Evolutionary conservation across 2,329 filamentous ascomycete species (phyloP).

Genomic region (Penicillium sumatraense): DNA sequence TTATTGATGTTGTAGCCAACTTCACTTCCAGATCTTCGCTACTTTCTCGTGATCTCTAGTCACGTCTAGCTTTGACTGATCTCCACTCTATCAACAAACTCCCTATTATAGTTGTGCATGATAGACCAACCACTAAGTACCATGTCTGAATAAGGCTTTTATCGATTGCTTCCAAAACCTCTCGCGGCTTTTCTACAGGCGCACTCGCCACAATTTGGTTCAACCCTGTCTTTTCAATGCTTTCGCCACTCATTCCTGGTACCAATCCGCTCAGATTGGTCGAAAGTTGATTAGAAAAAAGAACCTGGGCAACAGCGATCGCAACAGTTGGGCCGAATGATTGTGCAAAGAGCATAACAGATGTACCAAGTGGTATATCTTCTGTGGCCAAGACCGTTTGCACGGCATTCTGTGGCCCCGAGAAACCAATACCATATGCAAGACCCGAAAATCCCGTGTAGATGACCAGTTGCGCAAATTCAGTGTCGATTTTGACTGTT

Average conservation of each 20-base stretch:
- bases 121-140: slow-evolving; percentile 27
- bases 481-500: slow-evolving; percentile 40
- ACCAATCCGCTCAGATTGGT: slow-evolving; percentile 6
- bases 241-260: background rate
- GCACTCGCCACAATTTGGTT: slow-evolving; percentile 8
- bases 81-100: slow-evolving; percentile 32
- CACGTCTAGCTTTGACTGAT: slow-evolving; percentile 29
- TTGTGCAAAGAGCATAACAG: slow-evolving; percentile 38
- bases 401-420: slow-evolving; percentile 25
- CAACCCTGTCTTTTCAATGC: background rate
- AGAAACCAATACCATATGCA: slow-evolving; percentile 39
- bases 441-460: slow-evolving; percentile 40
- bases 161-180: slow-evolving; percentile 12
- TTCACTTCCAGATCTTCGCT: too few relatives aligned
- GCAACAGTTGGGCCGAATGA: slow-evolving; percentile 50
- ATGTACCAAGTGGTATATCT: slow-evolving; percentile 30
- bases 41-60: slow-evolving; percentile 8
- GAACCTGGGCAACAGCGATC: slow-evolving; percentile 55
- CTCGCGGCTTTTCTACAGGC: background rate
- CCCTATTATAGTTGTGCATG: slow-evolving; percentile 28
- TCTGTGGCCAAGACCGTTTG: slow-evolving; percentile 28
- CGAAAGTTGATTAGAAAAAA: slow-evolving; percentile 55
- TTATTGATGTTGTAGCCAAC: too few relatives aligned
- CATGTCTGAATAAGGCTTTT: slow-evolving; percentile 21
- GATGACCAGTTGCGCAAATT: slow-evolving; percentile 40